Evolutionary conservation across 2,329 filamentous ascomycete genomes (phyloP).

Genomic region (Canariomyces notabilis): DNA sequence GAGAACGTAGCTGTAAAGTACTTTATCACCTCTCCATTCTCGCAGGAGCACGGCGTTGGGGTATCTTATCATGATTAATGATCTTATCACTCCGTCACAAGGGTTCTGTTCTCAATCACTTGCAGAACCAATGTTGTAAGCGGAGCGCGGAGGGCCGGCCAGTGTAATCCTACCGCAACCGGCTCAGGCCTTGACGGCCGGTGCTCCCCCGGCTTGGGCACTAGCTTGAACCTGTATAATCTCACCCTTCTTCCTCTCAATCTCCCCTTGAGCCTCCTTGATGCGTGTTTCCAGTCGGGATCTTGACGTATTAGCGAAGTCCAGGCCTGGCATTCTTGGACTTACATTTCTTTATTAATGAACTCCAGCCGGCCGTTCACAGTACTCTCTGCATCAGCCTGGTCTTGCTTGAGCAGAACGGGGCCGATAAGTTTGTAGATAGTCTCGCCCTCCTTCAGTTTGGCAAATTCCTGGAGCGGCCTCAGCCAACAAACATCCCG

Average conservation of each 20-base stretch:
- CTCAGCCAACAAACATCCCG: not conserved
- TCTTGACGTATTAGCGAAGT: constrained; percentile 14
- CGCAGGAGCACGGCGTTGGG: constrained; percentile 18
- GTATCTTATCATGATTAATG: constrained; percentile 9
- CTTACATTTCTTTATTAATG: constrained; percentile 89
- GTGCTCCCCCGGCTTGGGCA: constrained; percentile 39
- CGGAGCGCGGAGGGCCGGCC: too few species aligned
- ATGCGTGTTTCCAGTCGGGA: constrained; percentile 45
- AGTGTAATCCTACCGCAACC: too few species aligned
- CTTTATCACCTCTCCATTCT: constrained; percentile 18
- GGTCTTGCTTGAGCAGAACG: constrained; percentile 90
- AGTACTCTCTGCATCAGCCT: constrained; percentile 79
- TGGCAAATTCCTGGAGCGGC: constrained; percentile 66
- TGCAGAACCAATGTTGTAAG: too few species aligned
- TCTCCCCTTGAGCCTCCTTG: constrained; percentile 50
- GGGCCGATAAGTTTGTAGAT: constrained; percentile 97
- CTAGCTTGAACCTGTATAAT: constrained; percentile 53
- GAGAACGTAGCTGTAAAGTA: constrained; percentile 11
- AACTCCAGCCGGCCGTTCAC: constrained; percentile 89
- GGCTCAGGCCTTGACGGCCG: constrained; percentile 27
- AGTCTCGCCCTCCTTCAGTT: constrained; percentile 71
- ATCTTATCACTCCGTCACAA: not conserved
- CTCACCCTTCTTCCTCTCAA: constrained; percentile 55
- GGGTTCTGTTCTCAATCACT: not conserved
- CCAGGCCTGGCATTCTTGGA: constrained; percentile 3